Base-by-base conservation (phyloP, 257 asterid species). In the Jacaranda copaia region DNA sequence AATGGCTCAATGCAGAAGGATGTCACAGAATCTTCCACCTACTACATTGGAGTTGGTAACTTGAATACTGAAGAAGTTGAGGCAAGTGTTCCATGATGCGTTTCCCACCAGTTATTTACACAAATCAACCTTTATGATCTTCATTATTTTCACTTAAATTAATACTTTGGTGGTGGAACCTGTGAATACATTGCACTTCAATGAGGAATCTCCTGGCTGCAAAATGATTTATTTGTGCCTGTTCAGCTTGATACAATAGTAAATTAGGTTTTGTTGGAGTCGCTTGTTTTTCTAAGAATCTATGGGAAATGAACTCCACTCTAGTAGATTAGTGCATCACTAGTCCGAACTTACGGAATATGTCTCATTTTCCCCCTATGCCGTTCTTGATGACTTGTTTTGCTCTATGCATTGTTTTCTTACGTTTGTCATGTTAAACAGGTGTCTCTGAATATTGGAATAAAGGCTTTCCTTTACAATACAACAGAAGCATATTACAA, bases 1-100 rank as follows among this genome's bases (percentile, higher is more conserved):
- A 86, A 78, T 84, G 98, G 97, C 74, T 73, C 82, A 55, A 75
- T 89, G 65, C 85, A 78, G 76, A 89, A 81, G 81, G 75, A 77
- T 72, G 80, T 90, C 70, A 72, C 77, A 52, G 75, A 79, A 72
- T 83, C 97, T 69, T 87, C 97, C 39, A 71, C 65, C 38, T 90
- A 92, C 84, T 88, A 85, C 77, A 79, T 90, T 77, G 98, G 86
- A 48, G 85, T 90, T 73, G 97, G 94, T 63, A 94, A 92, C 85
- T 81, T 94, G 85, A 82, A 92, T 68, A 51, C 78, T 39, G 89
- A 82, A 79, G 75, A 56, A 75, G 92, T 79, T 45, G 75, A 79
- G 93, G 98, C 88, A 86, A 85, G 85, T 73, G 39, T 73, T 67
- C 32, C 51, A 10, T 75, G 68, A 18, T 72, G n/a, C 39, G 38